phyloP scores from a whole-genome alignment of 1,284 basidiomycete species.

The Irpex sp. region DNA sequence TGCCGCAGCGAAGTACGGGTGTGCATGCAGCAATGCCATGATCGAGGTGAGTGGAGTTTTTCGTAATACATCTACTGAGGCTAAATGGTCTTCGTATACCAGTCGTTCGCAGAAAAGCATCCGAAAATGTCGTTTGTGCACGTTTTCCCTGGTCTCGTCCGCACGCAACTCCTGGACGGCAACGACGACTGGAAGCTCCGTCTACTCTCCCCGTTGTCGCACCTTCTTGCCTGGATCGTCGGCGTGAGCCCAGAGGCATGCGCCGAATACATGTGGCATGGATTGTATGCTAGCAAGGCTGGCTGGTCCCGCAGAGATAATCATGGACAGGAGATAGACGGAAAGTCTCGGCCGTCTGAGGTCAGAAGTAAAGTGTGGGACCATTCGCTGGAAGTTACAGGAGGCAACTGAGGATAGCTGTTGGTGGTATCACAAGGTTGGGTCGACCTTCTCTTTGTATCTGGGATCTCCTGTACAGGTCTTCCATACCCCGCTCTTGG shows the following conservation, averaged over 20 bases:
- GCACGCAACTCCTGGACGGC: slow-evolving; percentile 9
- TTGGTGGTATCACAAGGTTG: background rate
- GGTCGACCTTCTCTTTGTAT: background rate
- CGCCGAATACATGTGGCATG: slow-evolving; percentile 42
- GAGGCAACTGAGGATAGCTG: background rate
- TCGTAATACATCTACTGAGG: background rate
- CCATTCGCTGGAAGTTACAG: slow-evolving; percentile 36
- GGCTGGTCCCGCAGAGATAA: slow-evolving; percentile 34
- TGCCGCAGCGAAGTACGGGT: slow-evolving; percentile 21
- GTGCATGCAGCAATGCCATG: slow-evolving; percentile 27
- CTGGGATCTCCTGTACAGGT: background rate
- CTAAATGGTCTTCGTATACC: background rate
- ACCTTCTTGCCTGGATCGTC: slow-evolving; percentile 26
- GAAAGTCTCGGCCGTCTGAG: slow-evolving; percentile 33
- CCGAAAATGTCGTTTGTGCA: slow-evolving; percentile 32
- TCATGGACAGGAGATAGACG: slow-evolving; percentile 37
- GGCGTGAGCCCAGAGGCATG: slow-evolving; percentile 29
- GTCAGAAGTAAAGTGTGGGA: slow-evolving; percentile 42
- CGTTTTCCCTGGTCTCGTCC: slow-evolving; percentile 16
- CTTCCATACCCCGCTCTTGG: background rate
- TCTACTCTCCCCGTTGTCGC: slow-evolving; percentile 21
- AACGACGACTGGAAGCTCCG: slow-evolving; percentile 13
- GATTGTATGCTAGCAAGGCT: slow-evolving; percentile 25
- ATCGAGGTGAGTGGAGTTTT: slow-evolving; percentile 24
- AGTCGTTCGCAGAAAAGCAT: slow-evolving; percentile 28